These are phyloP conservation scores for Corylus avellana DNA, from an alignment of 306 rosid genomes.

Conservation along the genomic window DNA sequence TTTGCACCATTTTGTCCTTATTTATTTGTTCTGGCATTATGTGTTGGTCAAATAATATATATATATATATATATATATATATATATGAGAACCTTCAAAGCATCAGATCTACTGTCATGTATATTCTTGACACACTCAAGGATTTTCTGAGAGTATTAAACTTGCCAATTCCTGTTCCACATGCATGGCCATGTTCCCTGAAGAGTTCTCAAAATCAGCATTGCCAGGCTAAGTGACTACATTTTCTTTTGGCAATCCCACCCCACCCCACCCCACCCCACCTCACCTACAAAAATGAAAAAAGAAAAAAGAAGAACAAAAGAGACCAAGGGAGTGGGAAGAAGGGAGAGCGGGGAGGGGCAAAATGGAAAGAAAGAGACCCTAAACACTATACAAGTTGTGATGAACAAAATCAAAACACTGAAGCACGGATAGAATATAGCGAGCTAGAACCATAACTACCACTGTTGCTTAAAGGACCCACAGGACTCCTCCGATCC, in stretches of 20 bases:
- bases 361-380: no score
- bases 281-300: no score
- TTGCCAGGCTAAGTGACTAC: neutral
- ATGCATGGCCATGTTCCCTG: neutral
- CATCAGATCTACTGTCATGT: neutral
- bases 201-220: neutral
- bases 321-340: no score
- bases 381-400: neutral
- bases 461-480: constrained; percentile 37
- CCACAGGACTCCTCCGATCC: constrained; percentile 20
- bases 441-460: constrained; percentile 22
- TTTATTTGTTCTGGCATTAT: no score
- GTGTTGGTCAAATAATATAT: no score
- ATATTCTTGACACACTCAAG: neutral
- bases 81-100: neutral
- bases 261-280: no score
- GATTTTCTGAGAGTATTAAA: neutral
- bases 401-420: neutral
- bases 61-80: no score
- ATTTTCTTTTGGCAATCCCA: neutral
- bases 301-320: no score
- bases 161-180: neutral
- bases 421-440: neutral
- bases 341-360: no score
- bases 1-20: neutral